Conservation (phyloP, 305 asterid species). For the Rubia occidens region DNA sequence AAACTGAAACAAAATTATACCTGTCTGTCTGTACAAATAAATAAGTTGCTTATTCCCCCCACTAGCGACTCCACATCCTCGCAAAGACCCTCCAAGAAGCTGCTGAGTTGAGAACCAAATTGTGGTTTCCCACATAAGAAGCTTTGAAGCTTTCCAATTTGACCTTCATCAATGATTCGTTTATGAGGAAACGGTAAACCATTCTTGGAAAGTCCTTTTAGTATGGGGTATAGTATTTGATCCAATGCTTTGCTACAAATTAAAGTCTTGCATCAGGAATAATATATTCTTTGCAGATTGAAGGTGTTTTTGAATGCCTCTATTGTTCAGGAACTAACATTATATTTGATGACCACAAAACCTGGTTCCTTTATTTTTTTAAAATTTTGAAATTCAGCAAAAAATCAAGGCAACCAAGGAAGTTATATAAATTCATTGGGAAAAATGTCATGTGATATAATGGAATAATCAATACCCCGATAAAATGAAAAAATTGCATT, state of each 20-base stretch:
- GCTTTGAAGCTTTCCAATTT: constrained; percentile 46
- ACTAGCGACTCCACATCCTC: constrained; percentile 48
- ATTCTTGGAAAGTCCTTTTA: constrained; percentile 33
- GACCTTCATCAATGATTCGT: constrained; percentile 45
- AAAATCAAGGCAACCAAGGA: background rate
- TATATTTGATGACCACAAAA: background rate
- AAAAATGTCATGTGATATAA: background rate
- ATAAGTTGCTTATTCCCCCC: constrained; percentile 34
- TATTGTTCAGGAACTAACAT: background rate
- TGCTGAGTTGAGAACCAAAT: constrained; percentile 30
- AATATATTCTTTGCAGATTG: background rate
- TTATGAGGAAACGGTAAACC: constrained; percentile 23
- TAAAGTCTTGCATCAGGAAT: constrained; percentile 7
- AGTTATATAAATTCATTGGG: background rate
- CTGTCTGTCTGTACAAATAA: constrained; percentile 55
- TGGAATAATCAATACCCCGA: background rate
- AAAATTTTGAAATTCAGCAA: background rate
- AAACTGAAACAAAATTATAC: constrained; percentile 26
- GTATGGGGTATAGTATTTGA: constrained; percentile 46
- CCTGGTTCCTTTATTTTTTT: background rate
- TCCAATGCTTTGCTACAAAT: constrained; percentile 63
- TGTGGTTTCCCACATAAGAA: constrained; percentile 39
- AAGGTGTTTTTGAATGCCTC: background rate
- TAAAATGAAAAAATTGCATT: constrained; percentile 1
- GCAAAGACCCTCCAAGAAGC: constrained; percentile 44